Evolutionary conservation across 768 basidiomycete species (phyloP).

Genomic region (Tricholomella constricta): DNA sequence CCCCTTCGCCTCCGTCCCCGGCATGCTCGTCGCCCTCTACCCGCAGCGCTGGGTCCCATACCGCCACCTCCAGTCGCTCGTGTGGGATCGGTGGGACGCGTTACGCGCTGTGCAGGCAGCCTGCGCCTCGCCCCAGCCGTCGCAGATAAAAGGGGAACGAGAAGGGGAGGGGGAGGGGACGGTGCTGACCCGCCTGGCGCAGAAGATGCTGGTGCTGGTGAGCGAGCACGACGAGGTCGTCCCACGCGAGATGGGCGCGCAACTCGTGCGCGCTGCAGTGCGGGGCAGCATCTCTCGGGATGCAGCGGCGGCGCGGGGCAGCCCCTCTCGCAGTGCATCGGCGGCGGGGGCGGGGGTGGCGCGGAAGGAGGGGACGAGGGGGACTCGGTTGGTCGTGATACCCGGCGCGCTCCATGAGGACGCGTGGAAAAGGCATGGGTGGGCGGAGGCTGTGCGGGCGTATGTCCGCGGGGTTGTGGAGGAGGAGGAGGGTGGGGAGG

Average conservation of each 20-base stretch:
- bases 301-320: too few species aligned
- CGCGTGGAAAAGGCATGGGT: constrained; percentile 19
- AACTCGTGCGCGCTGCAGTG: constrained; percentile 20
- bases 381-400: constrained; percentile 2
- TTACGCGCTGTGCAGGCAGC: constrained; percentile 23
- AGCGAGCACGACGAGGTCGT: constrained; percentile 52
- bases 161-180: not conserved
- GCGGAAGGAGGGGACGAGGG: too few species aligned
- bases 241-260: constrained; percentile 37
- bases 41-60: constrained; percentile 52
- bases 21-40: constrained; percentile 50
- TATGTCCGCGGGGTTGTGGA: constrained; percentile 9
- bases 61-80: constrained; percentile 43
- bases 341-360: too few species aligned
- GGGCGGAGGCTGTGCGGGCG: constrained; percentile 16
- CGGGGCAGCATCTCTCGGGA: too few species aligned
- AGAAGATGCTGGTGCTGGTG: constrained; percentile 34
- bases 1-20: constrained; percentile 46
- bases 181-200: constrained; percentile 17
- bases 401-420: constrained; percentile 22
- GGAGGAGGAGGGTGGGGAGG: too few species aligned
- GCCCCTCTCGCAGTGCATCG: too few species aligned
- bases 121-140: too few species aligned
- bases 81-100: constrained; percentile 51
- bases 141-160: too few species aligned